phyloP scores from a whole-genome alignment of 257 asterid species.

The Nicotiana sylvestris region DNA sequence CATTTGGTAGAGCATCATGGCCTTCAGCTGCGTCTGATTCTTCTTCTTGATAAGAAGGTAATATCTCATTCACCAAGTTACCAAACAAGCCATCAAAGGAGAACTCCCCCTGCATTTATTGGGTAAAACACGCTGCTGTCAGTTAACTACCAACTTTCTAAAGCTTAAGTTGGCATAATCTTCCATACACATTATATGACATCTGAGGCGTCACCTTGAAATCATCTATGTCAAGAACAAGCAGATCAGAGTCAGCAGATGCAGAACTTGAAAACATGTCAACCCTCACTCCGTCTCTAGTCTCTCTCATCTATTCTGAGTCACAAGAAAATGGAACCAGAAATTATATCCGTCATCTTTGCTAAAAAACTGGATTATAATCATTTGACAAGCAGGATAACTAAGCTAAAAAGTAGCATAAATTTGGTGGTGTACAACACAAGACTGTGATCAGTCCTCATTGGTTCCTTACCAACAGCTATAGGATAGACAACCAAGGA shows the following conservation, averaged over 20 bases:
- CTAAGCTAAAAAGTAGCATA: neutral
- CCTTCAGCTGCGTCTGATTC: constrained; percentile 64
- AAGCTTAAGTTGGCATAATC: constrained; percentile 5
- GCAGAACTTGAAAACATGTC: constrained; percentile 53
- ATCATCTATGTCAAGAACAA: constrained; percentile 84
- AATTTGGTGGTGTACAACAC: neutral
- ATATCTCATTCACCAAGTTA: constrained; percentile 76
- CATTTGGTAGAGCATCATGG: constrained; percentile 66
- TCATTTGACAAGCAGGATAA: neutral
- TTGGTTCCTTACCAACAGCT: neutral
- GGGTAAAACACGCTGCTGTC: constrained; percentile 8
- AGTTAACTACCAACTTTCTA: constrained; percentile 20
- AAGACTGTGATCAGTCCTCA: neutral
- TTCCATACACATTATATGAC: neutral
- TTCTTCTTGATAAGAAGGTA: constrained; percentile 84
- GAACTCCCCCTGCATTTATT: constrained; percentile 70
- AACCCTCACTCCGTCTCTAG: constrained; percentile 47
- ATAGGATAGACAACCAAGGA: neutral
- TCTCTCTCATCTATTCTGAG: constrained; percentile 69
- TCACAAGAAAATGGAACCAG: constrained; percentile 23
- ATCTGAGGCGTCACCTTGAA: constrained; percentile 61
- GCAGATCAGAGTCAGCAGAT: constrained; percentile 53
- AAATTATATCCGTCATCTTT: neutral
- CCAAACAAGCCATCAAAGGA: constrained; percentile 94
- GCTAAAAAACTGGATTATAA: neutral